Conservation (phyloP, 2,329 filamentous ascomycete species). For the Coleophoma crateriformis region DNA sequence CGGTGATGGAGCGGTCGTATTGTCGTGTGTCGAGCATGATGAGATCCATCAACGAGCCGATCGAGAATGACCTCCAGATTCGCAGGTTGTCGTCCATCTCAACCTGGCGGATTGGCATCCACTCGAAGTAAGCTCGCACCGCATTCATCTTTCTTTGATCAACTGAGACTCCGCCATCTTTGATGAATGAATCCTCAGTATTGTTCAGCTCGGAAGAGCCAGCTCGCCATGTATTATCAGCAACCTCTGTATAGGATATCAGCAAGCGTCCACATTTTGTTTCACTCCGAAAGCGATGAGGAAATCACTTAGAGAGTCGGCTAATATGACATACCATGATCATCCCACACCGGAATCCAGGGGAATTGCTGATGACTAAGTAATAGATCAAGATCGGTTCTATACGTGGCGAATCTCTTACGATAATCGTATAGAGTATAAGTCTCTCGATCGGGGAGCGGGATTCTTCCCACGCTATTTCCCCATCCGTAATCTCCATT, state of each 20-base stretch:
- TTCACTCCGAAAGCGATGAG: too few species aligned
- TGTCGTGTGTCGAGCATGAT: conserved; percentile 65
- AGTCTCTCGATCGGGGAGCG: conserved; percentile 42
- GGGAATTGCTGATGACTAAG: conserved; percentile 49
- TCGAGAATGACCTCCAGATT: conserved; percentile 61
- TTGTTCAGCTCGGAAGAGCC: conserved; percentile 58
- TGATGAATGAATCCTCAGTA: conserved; percentile 59
- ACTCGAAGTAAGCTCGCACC: conserved; percentile 65
- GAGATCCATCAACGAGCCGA: conserved; percentile 61
- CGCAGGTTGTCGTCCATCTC: conserved; percentile 65
- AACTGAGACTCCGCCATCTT: conserved; percentile 52
- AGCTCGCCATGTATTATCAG: conserved; percentile 61
- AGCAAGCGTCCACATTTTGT: too few species aligned
- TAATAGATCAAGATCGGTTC: conserved; percentile 55
- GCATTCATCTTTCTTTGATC: conserved; percentile 71
- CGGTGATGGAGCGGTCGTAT: conserved; percentile 62
- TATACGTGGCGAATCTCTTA: conserved; percentile 49
- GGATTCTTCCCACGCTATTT: conserved; percentile 43
- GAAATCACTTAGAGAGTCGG: too few species aligned
- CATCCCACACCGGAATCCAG: conserved; percentile 62
- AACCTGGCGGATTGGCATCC: conserved; percentile 46
- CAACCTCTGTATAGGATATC: conserved; percentile 36
- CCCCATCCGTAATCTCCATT: conserved; percentile 45
- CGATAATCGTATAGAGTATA: conserved; percentile 52
- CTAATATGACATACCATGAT: conserved; percentile 31